A percentile compares a stretch with the other conserved stretches of the same genome.
Evolutionary conservation across 1,139 yeast genomes (phyloP).

Genomic region (Starmera stellimalicola): DNA sequence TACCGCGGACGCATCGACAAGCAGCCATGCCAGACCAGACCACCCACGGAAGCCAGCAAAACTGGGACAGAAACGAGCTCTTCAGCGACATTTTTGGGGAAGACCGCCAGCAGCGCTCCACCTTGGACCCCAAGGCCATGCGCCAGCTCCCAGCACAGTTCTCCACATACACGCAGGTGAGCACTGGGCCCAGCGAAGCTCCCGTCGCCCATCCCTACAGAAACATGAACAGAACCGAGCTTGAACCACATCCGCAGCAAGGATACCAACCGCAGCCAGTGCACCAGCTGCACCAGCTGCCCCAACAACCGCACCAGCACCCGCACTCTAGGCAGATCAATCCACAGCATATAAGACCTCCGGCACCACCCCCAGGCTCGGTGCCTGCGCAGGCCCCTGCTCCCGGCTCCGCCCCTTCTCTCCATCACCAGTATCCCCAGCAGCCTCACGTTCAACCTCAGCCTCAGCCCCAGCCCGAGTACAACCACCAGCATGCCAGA

Average conservation of each 20-base stretch:
- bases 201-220: neutral
- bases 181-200: neutral
- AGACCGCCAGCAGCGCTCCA: constrained; percentile 4
- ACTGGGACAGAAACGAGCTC: constrained; percentile 19
- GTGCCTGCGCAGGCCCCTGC: constrained; percentile 6
- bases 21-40: too few species aligned
- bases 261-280: constrained; percentile 8
- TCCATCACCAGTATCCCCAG: constrained; percentile 4
- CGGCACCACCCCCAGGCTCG: constrained; percentile 4
- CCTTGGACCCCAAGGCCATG: neutral
- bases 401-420: constrained; percentile 1
- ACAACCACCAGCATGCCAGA: constrained; percentile 3
- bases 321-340: constrained; percentile 6
- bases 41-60: too few species aligned
- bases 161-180: too few species aligned
- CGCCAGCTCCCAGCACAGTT: neutral
- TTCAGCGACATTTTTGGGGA: constrained; percentile 23
- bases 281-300: constrained; percentile 2
- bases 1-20: too few species aligned
- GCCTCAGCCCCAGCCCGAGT: constrained; percentile 5
- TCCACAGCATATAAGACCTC: constrained; percentile 4
- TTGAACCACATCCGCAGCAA: constrained; percentile 7
- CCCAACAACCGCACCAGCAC: constrained; percentile 3
- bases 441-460: constrained; percentile 3
- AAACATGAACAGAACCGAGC: constrained; percentile 2